Evolutionary conservation across 768 basidiomycete species (phyloP), one percentile per base, ranked within the genome.

Genomic region (Pluteus cervinus): DNA sequence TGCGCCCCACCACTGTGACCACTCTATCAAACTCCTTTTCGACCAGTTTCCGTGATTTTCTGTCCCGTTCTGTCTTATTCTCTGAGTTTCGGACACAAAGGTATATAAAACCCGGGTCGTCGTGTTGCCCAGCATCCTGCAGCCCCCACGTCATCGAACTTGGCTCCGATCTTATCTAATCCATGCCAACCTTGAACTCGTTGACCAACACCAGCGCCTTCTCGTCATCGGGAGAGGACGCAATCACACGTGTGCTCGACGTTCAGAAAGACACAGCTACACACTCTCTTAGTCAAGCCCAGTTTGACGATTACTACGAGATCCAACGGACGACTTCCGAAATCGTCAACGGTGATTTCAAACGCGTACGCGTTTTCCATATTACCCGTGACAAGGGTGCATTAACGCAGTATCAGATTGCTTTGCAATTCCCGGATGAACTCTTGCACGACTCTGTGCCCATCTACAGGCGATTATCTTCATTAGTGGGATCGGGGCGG

Each of bases 371-470:
- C 30, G 21, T 37, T 28, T 33, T 20, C 16, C 24, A 22, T 10
- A 14, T n/a, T 16, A 17, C 23, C 16, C 30, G 24, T 23, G 22
- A 12, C 22, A 21, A 9, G 20, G 23, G 38, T 14, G 40, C 24
- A 24, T 35, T 16, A 33, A 24, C 20, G 16, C 30, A 14, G 12
- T 10, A 24, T 17, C 49, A 91, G 84, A 75, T 92, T 34, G 89
- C 89, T 0, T 71, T 99, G 8, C 96, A 98, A 58, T 97, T 98
- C 49, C 94, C 96, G 0, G 96, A 99, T 56, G 88, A 94, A 54
- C 75, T 97, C 15, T 61, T 99, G 9, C 76, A 76, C 21, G 80
- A 86, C 47, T 90, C 90, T 1, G 92, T 97, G 11, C 79, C 81
- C 2, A 81, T 98, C 18, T 92, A 81, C 54, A 69, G 75, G 25